phyloP scores from a whole-genome alignment of 192 early-diverging fungal species.

The Thamnidium elegans region DNA sequence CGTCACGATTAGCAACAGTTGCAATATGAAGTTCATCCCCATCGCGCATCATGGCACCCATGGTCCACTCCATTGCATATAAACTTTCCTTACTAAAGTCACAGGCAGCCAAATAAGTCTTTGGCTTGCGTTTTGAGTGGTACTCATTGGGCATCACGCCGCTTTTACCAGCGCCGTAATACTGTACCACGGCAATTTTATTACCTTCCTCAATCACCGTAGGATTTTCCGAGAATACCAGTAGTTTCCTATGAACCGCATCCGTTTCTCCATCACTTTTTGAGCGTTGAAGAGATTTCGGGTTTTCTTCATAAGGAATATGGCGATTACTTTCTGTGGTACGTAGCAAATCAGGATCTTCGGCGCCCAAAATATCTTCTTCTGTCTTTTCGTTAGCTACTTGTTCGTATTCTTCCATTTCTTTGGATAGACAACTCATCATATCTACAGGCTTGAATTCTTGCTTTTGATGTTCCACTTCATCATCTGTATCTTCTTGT shows the following conservation, averaged over 20 bases:
- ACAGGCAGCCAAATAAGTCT: slow-evolving; percentile 43
- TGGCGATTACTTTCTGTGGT: slow-evolving; percentile 30
- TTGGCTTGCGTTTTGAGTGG: slow-evolving; percentile 5
- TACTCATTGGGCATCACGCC: slow-evolving; percentile 3
- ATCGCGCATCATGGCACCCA: slow-evolving; percentile 47
- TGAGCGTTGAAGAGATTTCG: background rate
- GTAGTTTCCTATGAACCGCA: background rate
- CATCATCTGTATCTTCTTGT: background rate
- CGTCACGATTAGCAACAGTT: slow-evolving; percentile 45
- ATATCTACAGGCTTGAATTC: background rate
- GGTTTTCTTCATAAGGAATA: slow-evolving; percentile 17
- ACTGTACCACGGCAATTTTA: slow-evolving; percentile 6
- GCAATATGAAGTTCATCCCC: slow-evolving; percentile 47
- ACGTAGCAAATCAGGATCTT: slow-evolving; percentile 18
- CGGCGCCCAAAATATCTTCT: background rate
- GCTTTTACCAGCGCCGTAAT: slow-evolving; percentile 24
- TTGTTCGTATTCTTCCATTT: slow-evolving; percentile 7
- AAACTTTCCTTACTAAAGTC: slow-evolving; percentile 53
- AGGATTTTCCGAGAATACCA: slow-evolving; percentile 24
- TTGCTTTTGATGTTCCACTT: background rate
- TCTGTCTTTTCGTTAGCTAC: background rate
- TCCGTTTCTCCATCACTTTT: background rate
- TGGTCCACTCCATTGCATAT: slow-evolving; percentile 53
- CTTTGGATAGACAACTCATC: slow-evolving; percentile 16
- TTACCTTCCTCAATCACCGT: slow-evolving; percentile 9